Conservation (phyloP, 2,329 filamentous ascomycete species). For the Xylariaceae sp. region DNA sequence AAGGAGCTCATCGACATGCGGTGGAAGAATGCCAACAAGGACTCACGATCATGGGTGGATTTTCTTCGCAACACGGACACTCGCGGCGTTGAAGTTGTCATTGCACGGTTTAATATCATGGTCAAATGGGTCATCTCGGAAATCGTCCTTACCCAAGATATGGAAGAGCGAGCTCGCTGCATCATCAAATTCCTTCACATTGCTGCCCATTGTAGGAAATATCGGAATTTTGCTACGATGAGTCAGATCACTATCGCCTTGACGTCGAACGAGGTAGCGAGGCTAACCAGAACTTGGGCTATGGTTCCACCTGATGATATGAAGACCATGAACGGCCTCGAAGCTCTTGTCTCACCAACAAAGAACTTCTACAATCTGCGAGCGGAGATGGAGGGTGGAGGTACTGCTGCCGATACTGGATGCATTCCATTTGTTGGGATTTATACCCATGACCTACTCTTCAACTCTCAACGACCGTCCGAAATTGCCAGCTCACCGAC, state of each 20-base stretch:
- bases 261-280: constrained; percentile 70
- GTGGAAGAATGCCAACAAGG: constrained; percentile 71
- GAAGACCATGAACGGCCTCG: constrained; percentile 68
- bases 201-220: constrained; percentile 71
- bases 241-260: constrained; percentile 79
- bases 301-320: constrained; percentile 68
- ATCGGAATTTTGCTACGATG: constrained; percentile 83
- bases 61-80: constrained; percentile 74
- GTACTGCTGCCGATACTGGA: constrained; percentile 60
- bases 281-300: constrained; percentile 71
- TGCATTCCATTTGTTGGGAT: constrained; percentile 85
- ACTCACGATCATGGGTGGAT: constrained; percentile 78
- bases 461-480: constrained; percentile 77
- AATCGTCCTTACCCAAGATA: constrained; percentile 71
- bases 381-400: constrained; percentile 75
- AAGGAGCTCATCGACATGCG: constrained; percentile 82
- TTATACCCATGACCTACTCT: constrained; percentile 82
- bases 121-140: constrained; percentile 86
- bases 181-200: constrained; percentile 84
- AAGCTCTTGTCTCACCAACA: constrained; percentile 73
- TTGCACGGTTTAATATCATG: constrained; percentile 85
- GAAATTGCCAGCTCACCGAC: constrained; percentile 70
- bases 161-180: constrained; percentile 73
- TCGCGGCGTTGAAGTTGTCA: constrained; percentile 78
- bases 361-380: constrained; percentile 78